Conservation (phyloP, 2,329 filamentous ascomycete genomes). For the Blumeria hordei region DNA sequence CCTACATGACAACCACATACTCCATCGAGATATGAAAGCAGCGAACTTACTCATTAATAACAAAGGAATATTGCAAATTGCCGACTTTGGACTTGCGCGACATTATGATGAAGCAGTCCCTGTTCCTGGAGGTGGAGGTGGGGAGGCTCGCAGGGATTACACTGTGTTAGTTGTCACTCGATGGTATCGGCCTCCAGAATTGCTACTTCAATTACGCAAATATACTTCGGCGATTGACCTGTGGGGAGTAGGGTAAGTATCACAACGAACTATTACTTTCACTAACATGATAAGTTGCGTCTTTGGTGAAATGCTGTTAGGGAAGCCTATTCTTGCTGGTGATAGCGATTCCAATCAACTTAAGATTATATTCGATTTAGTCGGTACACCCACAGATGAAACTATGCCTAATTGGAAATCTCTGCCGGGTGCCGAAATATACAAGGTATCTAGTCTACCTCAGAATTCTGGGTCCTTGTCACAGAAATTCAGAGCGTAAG, state of each 20-base stretch:
- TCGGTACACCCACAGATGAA: constrained; percentile 70
- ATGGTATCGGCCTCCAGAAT: constrained; percentile 90
- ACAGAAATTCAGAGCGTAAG: constrained; percentile 50
- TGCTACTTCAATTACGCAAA: constrained; percentile 62
- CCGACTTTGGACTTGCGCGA: constrained; percentile 83
- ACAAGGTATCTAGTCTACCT: constrained; percentile 28
- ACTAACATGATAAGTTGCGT: constrained; percentile 40
- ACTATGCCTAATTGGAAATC: constrained; percentile 80
- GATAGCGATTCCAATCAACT: constrained; percentile 77
- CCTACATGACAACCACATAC: constrained; percentile 68
- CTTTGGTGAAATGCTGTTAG: constrained; percentile 90
- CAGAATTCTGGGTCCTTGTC: constrained; percentile 38
- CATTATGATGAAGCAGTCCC: constrained; percentile 77
- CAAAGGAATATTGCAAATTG: constrained; percentile 77
- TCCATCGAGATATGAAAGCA: constrained; percentile 97
- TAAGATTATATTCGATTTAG: constrained; percentile 79
- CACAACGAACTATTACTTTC: constrained; percentile 4
- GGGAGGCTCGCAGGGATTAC: constrained; percentile 72
- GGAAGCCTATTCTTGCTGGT: constrained; percentile 77
- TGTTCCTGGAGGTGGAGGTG: constrained; percentile 51
- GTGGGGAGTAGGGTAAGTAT: constrained; percentile 77
- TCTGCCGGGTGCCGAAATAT: constrained; percentile 56
- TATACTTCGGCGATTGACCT: constrained; percentile 98
- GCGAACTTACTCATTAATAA: constrained; percentile 95
- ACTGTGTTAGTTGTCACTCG: constrained; percentile 90